Evolutionary conservation across 169 alveolate genomes (phyloP).

Genomic region (Eimeria tenella): DNA sequence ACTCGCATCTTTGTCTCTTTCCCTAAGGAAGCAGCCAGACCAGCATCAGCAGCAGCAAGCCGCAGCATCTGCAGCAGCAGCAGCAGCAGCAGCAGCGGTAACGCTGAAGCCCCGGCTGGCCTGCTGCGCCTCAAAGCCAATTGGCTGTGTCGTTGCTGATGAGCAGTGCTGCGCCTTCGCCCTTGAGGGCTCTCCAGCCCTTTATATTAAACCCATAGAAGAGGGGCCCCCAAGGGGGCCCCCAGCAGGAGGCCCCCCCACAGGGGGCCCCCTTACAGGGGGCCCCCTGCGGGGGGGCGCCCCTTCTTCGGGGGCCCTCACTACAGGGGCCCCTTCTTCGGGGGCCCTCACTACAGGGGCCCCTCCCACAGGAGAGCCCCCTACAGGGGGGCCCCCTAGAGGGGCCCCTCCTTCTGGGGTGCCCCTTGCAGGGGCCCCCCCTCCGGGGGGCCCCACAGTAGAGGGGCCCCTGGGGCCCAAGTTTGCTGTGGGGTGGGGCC

Average conservation of each 20-base stretch:
- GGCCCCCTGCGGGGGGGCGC: too few relatives aligned
- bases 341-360: too few relatives aligned
- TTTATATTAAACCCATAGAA: constrained; percentile 6
- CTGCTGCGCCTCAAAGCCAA: constrained; percentile 2
- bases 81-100: not conserved
- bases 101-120: constrained; percentile 28
- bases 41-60: constrained; percentile 30
- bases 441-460: too few relatives aligned
- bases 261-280: too few relatives aligned
- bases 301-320: too few relatives aligned
- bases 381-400: too few relatives aligned
- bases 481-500: not conserved
- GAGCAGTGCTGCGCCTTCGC: constrained; percentile 66
- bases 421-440: too few relatives aligned
- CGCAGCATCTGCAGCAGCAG: not conserved
- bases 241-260: too few relatives aligned
- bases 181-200: constrained; percentile 12
- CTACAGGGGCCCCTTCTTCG: too few relatives aligned
- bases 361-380: too few relatives aligned
- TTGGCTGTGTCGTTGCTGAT: constrained; percentile 38
- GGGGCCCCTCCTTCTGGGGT: too few relatives aligned
- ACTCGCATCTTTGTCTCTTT: constrained; percentile 1
- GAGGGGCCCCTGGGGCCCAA: too few relatives aligned
- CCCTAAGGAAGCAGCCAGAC: not conserved
- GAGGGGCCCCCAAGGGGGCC: not conserved